A percentile compares a stretch with the other conserved stretches of the same genome.
Evolutionary conservation across 768 basidiomycete species (phyloP).

Genomic region (Auriscalpium microsporum): DNA sequence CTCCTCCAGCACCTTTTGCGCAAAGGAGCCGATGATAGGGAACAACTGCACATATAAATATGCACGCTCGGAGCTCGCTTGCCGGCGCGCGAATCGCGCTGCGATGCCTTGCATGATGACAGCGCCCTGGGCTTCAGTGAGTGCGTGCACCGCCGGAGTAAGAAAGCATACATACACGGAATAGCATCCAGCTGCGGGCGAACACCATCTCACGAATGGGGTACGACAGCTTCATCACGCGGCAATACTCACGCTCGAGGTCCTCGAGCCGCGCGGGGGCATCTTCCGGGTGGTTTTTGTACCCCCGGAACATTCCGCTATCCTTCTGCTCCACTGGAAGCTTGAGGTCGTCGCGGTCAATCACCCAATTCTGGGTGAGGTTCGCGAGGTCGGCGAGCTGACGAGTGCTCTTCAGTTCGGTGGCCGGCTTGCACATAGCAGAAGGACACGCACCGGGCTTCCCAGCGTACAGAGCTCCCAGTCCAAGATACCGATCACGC

Average conservation of each 20-base stretch:
- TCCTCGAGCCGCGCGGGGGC: constrained; percentile 61
- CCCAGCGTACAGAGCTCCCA: constrained; percentile 98
- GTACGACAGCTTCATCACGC: constrained; percentile 52
- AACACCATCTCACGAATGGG: constrained; percentile 76
- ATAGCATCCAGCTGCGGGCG: constrained; percentile 79
- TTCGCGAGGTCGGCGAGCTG: constrained; percentile 87
- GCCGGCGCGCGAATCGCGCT: constrained; percentile 73
- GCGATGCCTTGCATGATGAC: constrained; percentile 89
- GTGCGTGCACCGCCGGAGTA: neutral
- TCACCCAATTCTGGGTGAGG: constrained; percentile 76
- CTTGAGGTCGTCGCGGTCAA: constrained; percentile 37
- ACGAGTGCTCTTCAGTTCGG: neutral
- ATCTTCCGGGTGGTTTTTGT: constrained; percentile 50
- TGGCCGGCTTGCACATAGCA: neutral
- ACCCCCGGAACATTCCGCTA: constrained; percentile 36
- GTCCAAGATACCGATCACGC: constrained; percentile 91
- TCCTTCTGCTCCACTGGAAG: constrained; percentile 8
- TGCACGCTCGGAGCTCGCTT: constrained; percentile 84
- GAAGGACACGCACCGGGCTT: constrained; percentile 54
- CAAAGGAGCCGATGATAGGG: constrained; percentile 55
- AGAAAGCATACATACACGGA: constrained; percentile 44
- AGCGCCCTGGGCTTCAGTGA: constrained; percentile 40
- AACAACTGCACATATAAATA: constrained; percentile 37
- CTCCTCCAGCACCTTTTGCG: constrained; percentile 50
- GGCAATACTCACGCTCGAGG: constrained; percentile 78